Evolutionary conservation across 495 filamentous ascomycete genomes (phyloP).

Genomic region (Aspergillus incahuasiensis): DNA sequence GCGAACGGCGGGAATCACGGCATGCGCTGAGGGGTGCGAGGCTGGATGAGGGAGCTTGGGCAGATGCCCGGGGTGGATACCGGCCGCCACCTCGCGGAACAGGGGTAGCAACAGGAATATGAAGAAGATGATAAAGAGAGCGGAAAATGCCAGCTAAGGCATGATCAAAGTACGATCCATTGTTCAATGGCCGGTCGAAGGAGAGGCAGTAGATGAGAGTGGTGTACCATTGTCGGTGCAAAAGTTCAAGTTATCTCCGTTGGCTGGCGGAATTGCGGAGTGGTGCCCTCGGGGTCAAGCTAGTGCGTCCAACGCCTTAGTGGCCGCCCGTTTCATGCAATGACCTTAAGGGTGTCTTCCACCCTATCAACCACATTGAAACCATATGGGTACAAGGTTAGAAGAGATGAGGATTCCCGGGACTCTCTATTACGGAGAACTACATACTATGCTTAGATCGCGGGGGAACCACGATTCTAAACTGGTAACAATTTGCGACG

Average conservation of each 20-base stretch:
- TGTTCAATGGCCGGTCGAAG: constrained; percentile 7
- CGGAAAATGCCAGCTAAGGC: constrained; percentile 19
- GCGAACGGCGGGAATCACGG: constrained; percentile 35
- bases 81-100: constrained; percentile 20
- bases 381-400: too few relatives aligned
- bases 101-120: constrained; percentile 1
- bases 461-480: neutral
- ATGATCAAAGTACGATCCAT: constrained; percentile 23
- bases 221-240: neutral
- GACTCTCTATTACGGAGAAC: too few relatives aligned
- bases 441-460: too few relatives aligned
- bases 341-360: neutral
- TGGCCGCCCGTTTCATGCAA: too few relatives aligned
- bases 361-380: too few relatives aligned
- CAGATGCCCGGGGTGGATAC: constrained; percentile 16
- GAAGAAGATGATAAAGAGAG: neutral
- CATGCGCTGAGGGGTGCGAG: constrained; percentile 27
- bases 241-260: neutral
- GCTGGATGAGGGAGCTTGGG: constrained; percentile 17
- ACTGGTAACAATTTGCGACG: neutral
- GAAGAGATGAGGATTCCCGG: too few relatives aligned
- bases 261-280: neutral
- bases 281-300: constrained; percentile 2
- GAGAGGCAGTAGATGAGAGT: neutral
- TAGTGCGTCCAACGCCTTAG: neutral